Conservation (phyloP, 495 filamentous ascomycete species). For the Aspergillus cristatus region DNA sequence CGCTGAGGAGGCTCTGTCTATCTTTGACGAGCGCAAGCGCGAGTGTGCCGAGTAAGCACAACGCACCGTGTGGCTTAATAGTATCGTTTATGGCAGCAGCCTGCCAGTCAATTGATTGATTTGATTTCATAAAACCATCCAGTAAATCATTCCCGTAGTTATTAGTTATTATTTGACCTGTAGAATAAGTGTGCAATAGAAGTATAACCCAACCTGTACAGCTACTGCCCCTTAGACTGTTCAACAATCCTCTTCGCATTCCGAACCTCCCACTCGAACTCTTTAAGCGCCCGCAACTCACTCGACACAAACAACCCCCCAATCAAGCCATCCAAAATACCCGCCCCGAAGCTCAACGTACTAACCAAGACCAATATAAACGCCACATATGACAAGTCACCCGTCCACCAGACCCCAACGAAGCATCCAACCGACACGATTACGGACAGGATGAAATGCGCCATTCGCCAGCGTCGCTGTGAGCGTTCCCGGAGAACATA, state of each 20-base stretch:
- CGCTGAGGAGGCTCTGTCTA: conserved; percentile 69
- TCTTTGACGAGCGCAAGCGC: conserved; percentile 66
- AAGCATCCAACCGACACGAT: conserved; percentile 60
- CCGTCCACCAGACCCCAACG: conserved; percentile 77
- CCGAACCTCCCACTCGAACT: conserved; percentile 89
- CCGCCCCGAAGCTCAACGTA: conserved; percentile 64
- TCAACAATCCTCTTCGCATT: conserved; percentile 47
- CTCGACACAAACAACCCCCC: conserved; percentile 75
- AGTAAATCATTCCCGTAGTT: too few species aligned
- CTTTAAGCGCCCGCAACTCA: conserved; percentile 76
- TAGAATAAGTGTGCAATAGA: too few species aligned
- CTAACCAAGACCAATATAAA: conserved; percentile 76
- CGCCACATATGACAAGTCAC: conserved; percentile 56
- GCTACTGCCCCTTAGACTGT: conserved; percentile 9
- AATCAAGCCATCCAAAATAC: conserved; percentile 74
- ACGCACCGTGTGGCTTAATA: conserved; percentile 7
- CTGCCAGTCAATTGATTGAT: too few species aligned
- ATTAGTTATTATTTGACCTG: too few species aligned
- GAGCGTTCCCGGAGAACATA: conserved; percentile 59
- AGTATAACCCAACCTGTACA: too few species aligned
- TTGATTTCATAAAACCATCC: too few species aligned
- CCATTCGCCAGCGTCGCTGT: conserved; percentile 60
- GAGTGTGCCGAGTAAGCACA: conserved; percentile 41
- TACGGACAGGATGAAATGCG: conserved; percentile 62
- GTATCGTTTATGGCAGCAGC: not conserved